These are phyloP conservation scores for Jimgerdemannia lactiflua DNA, from an alignment of 192 early-diverging fungal species.

Conservation along the genomic window DNA sequence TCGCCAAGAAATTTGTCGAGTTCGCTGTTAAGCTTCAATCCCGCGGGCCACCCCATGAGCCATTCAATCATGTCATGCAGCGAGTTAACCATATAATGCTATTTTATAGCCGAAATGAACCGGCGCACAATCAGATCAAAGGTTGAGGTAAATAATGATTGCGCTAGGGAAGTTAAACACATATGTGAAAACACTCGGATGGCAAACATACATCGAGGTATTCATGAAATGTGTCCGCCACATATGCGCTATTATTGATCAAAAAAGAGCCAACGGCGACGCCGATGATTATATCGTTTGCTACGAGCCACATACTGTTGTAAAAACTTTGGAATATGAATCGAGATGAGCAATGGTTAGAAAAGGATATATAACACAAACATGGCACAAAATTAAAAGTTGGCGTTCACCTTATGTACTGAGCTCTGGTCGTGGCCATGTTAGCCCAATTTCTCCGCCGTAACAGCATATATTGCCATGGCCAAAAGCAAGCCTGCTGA, in stretches of 20 bases:
- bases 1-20: constrained; percentile 87
- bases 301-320: constrained; percentile 95
- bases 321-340: constrained; percentile 67
- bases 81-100: constrained; percentile 69
- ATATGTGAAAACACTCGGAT: neutral
- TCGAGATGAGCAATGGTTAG: constrained; percentile 23
- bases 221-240: constrained; percentile 52
- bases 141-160: neutral
- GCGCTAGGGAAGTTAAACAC: neutral
- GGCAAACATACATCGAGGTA: constrained; percentile 39
- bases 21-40: constrained; percentile 94
- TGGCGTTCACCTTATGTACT: constrained; percentile 69
- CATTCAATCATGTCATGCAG: constrained; percentile 77
- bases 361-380: constrained; percentile 16
- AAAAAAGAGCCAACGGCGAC: constrained; percentile 73
- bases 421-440: constrained; percentile 57
- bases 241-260: constrained; percentile 51
- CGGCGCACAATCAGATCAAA: neutral
- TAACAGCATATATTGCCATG: constrained; percentile 74
- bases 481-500: constrained; percentile 84
- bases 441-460: constrained; percentile 56
- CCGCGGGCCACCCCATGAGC: constrained; percentile 91
- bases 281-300: constrained; percentile 89
- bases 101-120: neutral
- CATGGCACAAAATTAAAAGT: neutral